Percentiles rank a stretch among this genome's conserved stretches.
Conservation (phyloP, 2,329 filamentous ascomycete genomes). For the Claviceps arundinis region DNA sequence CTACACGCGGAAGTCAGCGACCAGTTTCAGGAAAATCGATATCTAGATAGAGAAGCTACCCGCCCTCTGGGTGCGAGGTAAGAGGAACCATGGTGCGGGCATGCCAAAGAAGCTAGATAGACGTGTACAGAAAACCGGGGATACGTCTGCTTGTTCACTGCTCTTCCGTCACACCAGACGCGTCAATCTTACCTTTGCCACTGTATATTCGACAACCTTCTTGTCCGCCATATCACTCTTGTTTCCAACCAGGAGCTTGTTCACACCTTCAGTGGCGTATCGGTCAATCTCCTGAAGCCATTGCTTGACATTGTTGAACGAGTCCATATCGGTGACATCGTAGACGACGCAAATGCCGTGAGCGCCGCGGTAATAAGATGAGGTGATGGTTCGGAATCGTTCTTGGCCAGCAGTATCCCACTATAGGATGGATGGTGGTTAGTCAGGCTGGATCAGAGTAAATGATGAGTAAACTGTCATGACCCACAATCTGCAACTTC, state of each 20-base stretch:
- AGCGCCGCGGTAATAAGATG: constrained; percentile 97
- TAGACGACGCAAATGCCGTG: constrained; percentile 99
- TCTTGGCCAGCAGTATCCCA: constrained; percentile 99
- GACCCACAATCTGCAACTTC: constrained; percentile 92
- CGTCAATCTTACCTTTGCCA: constrained; percentile 71
- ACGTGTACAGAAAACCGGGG: too few species aligned
- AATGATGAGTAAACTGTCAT: neutral
- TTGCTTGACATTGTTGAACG: constrained; percentile 99
- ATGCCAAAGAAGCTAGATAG: neutral
- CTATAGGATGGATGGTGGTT: constrained; percentile 31
- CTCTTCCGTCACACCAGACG: neutral
- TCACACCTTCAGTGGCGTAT: constrained; percentile 97
- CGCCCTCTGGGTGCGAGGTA: neutral
- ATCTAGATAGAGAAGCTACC: neutral
- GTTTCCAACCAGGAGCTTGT: constrained; percentile 98
- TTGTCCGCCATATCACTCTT: constrained; percentile 99
- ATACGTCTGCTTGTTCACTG: neutral
- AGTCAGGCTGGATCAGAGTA: neutral
- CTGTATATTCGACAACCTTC: constrained; percentile 99
- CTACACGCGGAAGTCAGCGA: constrained; percentile 32
- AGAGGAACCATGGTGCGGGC: too few species aligned
- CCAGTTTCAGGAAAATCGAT: neutral
- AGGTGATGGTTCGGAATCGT: constrained; percentile 98
- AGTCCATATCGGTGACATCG: constrained; percentile 99
- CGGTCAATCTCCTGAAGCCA: constrained; percentile 99